These are phyloP conservation scores for Cercospora berteroae DNA, from an alignment of 2,329 filamentous ascomycete species.

Conservation along the genomic window DNA sequence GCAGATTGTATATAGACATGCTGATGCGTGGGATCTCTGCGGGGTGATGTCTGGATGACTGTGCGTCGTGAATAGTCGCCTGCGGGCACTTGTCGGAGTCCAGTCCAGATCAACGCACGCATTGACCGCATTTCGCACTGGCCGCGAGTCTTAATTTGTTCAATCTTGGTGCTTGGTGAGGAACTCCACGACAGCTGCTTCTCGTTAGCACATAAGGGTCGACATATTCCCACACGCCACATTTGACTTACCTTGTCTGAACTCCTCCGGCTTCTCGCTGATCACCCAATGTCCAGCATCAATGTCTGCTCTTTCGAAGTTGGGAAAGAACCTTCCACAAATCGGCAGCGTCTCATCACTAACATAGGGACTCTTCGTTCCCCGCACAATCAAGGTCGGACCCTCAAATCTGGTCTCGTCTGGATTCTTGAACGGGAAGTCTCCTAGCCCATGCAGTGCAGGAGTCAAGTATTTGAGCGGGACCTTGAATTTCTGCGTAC, in stretches of 20 bases:
- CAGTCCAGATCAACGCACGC: neutral
- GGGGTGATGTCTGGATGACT: neutral
- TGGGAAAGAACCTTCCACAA: conserved; percentile 78
- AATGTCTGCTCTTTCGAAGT: conserved; percentile 69
- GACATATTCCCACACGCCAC: neutral
- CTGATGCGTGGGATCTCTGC: neutral
- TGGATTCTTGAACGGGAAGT: conserved; percentile 82
- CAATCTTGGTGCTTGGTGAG: conserved; percentile 51
- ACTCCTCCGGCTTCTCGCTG: conserved; percentile 79
- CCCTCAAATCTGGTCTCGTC: conserved; percentile 68
- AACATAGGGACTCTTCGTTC: conserved; percentile 74
- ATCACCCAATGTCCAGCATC: conserved; percentile 86
- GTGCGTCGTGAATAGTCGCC: neutral
- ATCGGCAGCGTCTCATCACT: conserved; percentile 76
- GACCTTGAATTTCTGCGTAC: conserved; percentile 70
- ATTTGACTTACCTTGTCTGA: conserved; percentile 62
- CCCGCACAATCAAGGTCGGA: conserved; percentile 75
- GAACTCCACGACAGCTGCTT: conserved; percentile 63
- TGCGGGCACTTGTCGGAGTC: neutral
- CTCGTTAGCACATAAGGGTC: conserved; percentile 14
- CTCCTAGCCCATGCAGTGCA: conserved; percentile 71
- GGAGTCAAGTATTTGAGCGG: conserved; percentile 69
- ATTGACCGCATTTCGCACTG: neutral
- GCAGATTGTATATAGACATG: neutral
- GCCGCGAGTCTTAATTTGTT: neutral